A percentile compares a stretch with the other conserved stretches of the same genome.
These are phyloP conservation scores for Paramicrosporidium saccamoebae DNA, from an alignment of 371 early-diverging fungal species.

Conservation along the genomic window DNA sequence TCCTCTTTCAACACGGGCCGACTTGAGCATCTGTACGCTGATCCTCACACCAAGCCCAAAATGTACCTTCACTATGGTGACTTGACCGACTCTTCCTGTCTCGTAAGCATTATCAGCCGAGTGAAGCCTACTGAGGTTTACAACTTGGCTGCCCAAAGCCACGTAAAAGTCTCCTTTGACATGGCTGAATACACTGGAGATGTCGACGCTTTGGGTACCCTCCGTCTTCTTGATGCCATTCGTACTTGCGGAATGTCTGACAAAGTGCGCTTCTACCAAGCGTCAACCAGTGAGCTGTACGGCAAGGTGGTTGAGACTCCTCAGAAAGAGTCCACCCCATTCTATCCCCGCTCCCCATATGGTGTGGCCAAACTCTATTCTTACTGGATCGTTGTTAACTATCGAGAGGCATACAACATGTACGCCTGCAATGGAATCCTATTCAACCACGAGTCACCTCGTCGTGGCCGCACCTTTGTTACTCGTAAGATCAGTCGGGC, in stretches of 20 bases:
- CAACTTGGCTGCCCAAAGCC: constrained; percentile 38
- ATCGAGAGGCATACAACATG: constrained; percentile 47
- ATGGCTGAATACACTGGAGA: constrained; percentile 63
- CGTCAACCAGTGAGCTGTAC: constrained; percentile 39
- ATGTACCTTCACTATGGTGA: constrained; percentile 56
- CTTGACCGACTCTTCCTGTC: constrained; percentile 40
- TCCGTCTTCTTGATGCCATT: constrained; percentile 42
- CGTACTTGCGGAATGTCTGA: constrained; percentile 32
- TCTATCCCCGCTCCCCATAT: constrained; percentile 54
- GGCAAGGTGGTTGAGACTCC: constrained; percentile 47
- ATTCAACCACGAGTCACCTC: constrained; percentile 56
- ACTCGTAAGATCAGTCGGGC: constrained; percentile 49
- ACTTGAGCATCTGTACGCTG: constrained; percentile 40
- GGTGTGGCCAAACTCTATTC: constrained; percentile 50
- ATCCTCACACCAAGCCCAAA: constrained; percentile 23
- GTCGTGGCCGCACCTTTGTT: constrained; percentile 46
- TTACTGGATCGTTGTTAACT: constrained; percentile 45
- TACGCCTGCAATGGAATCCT: constrained; percentile 51
- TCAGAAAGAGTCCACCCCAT: constrained; percentile 48
- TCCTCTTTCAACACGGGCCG: constrained; percentile 48
- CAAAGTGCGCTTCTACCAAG: constrained; percentile 44
- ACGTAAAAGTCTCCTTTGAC: constrained; percentile 59
- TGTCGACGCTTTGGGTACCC: constrained; percentile 46
- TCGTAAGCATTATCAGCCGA: constrained; percentile 33
- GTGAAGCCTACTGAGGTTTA: constrained; percentile 43